phyloP scores from a whole-genome alignment of 306 rosid species.

The Abrus precatorius region DNA sequence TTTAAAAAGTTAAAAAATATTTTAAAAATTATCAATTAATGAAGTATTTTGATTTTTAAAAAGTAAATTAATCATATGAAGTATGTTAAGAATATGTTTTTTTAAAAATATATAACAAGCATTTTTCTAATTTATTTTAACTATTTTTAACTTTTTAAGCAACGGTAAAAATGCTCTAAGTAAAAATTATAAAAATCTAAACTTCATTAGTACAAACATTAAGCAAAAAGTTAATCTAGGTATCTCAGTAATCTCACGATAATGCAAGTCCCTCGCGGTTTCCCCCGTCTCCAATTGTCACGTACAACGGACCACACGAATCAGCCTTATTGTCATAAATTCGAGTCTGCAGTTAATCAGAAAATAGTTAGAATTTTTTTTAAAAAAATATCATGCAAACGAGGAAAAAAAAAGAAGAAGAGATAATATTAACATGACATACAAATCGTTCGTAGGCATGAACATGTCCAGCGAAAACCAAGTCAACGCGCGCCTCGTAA shows the following conservation, averaged over 20 bases:
- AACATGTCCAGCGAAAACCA: slow-evolving; percentile 76
- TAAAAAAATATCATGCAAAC: not conserved
- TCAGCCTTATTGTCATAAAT: slow-evolving; percentile 63
- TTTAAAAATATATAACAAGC: no score
- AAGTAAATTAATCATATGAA: no score
- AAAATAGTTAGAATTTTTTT: not conserved
- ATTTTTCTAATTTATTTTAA: no score
- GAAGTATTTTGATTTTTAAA: no score
- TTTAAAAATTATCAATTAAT: no score
- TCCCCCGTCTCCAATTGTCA: slow-evolving; percentile 81
- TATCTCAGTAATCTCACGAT: slow-evolving; percentile 44
- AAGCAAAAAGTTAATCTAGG: not conserved
- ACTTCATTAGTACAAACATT: not conserved
- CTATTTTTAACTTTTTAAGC: no score
- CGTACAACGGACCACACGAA: slow-evolving; percentile 70
- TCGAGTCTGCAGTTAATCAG: slow-evolving; percentile 58
- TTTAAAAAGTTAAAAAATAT: no score
- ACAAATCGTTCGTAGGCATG: slow-evolving; percentile 88
- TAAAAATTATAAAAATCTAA: no score
- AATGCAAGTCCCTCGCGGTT: slow-evolving; percentile 82
- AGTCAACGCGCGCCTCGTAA: slow-evolving; percentile 64
- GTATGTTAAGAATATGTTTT: no score
- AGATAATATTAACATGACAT: slow-evolving; percentile 26
- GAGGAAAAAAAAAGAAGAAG: no score
- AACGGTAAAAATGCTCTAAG: no score